Evolutionary conservation across 106 monocot species (phyloP), one percentile per base, ranked within the genome.

Genomic region (Phalaenopsis equestris): DNA sequence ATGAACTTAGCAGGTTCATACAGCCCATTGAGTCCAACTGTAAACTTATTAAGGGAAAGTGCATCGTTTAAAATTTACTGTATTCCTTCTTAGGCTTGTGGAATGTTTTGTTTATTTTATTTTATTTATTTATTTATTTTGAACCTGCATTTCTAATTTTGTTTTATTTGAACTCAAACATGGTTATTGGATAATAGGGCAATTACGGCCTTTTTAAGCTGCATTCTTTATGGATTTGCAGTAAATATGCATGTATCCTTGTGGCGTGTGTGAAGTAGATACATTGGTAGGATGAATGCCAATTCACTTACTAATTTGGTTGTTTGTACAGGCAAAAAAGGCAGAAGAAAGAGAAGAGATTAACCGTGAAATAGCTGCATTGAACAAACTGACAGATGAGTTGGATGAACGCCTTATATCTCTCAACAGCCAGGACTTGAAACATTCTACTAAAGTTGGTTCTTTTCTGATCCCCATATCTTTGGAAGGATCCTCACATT

Each of bases 261-360:
- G 11, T 21, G 75, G 48, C 48, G 48, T 74, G 24, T 47, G 23
- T 12, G 48, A 47, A 48, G 21, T 76, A 42, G 48, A 76, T 48
- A 6, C 5, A 49, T 23, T 49, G 8, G 6, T 52, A 48, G 49
- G 24, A 76, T 7, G 10, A 70, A 39, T 70, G 70, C 39, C 38
- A 47, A 65, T 57, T 52, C 75, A 67, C 74, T 14, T 39, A 61
- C 23, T 81, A 58, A 3, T 55, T 75, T 75, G 85, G 21, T 48
- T 67, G 4, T 84, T 68, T n/a, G 80, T 80, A 85, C 86, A 98
- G 98, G 90, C 87, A 21, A 85, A 89, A 77, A 98, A 90, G 83
- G 94, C 89, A 55, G 91, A 83, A 81, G 92, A 91, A 41, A 98
- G 84, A 76, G 98, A 98, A 89, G 98, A 88, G 12, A 87, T 91